A percentile compares a stretch with the other conserved stretches of the same genome.
Conservation (phyloP, 495 filamentous ascomycete genomes). For the Aspergillus avenaceus region DNA sequence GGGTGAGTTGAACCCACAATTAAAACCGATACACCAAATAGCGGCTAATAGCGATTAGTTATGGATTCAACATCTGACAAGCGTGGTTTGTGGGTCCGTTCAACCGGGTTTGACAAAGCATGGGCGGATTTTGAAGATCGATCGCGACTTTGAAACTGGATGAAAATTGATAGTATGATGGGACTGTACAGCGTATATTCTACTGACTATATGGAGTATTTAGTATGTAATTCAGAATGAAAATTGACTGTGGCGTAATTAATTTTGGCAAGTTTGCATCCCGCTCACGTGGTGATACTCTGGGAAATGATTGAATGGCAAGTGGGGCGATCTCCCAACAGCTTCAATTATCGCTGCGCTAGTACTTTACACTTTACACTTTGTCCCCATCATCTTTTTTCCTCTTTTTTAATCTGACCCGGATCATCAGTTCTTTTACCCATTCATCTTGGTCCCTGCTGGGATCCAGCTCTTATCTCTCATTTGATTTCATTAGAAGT, state of each 20-base stretch:
- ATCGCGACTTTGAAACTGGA: conserved; percentile 16
- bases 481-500: background rate
- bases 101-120: conserved; percentile 34
- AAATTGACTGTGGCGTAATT: background rate
- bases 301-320: background rate
- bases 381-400: background rate
- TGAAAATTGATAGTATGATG: background rate
- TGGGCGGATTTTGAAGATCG: conserved; percentile 26
- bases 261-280: conserved; percentile 6
- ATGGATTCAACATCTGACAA: conserved; percentile 29
- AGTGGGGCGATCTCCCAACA: conserved; percentile 26
- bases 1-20: conserved; percentile 1
- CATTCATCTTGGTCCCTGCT: background rate
- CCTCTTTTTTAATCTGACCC: conserved; percentile 5
- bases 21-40: background rate
- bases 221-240: background rate
- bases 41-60: conserved; percentile 17
- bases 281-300: conserved; percentile 31
- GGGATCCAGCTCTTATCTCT: background rate
- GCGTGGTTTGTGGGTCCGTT: conserved; percentile 28
- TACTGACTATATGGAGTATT: no score
- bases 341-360: conserved; percentile 17
- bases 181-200: no score
- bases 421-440: background rate
- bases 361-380: background rate